Conservation (phyloP, 73 alveolate genomes). For the Symbiodinium natans region DNA sequence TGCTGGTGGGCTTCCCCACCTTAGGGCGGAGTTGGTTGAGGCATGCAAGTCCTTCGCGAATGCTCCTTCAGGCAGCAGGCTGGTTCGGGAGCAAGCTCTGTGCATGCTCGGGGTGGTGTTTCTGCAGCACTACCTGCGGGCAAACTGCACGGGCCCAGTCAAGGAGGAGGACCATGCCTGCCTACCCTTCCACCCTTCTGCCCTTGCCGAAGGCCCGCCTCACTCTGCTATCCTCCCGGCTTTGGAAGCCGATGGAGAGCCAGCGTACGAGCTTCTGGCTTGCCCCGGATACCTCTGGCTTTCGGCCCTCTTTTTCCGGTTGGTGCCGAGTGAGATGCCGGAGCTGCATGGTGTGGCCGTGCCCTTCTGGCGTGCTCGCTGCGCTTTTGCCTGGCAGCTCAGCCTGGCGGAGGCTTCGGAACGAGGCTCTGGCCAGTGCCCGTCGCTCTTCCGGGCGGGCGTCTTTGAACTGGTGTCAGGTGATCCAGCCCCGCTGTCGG, state of each 20-base stretch:
- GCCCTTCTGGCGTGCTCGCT: constrained; percentile 82
- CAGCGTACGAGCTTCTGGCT: constrained; percentile 55
- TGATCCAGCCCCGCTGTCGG: constrained; percentile 18
- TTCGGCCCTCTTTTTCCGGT: constrained; percentile 25
- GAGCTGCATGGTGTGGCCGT: neutral
- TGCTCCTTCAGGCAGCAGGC: neutral
- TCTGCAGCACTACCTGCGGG: constrained; percentile 66
- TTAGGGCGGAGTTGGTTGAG: neutral
- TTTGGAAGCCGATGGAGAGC: constrained; percentile 78
- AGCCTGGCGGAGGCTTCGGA: constrained; percentile 91
- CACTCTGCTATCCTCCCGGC: constrained; percentile 21
- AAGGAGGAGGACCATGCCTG: constrained; percentile 24
- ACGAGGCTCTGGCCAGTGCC: constrained; percentile 89
- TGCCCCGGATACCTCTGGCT: constrained; percentile 91
- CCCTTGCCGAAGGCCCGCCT: constrained; percentile 23
- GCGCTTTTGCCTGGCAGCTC: constrained; percentile 84
- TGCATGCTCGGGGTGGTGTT: constrained; percentile 40
- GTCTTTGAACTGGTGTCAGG: neutral
- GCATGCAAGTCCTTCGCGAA: constrained; percentile 3
- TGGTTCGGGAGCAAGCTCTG: constrained; percentile 12
- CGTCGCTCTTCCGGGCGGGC: constrained; percentile 53
- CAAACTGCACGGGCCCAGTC: constrained; percentile 87
- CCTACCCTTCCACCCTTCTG: constrained; percentile 75
- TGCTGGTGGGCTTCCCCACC: constrained; percentile 10
- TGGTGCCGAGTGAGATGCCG: constrained; percentile 5